These are phyloP conservation scores for Tuctoria greenei DNA, from an alignment of 176 grass and related monocot genomes.

Conservation along the genomic window DNA sequence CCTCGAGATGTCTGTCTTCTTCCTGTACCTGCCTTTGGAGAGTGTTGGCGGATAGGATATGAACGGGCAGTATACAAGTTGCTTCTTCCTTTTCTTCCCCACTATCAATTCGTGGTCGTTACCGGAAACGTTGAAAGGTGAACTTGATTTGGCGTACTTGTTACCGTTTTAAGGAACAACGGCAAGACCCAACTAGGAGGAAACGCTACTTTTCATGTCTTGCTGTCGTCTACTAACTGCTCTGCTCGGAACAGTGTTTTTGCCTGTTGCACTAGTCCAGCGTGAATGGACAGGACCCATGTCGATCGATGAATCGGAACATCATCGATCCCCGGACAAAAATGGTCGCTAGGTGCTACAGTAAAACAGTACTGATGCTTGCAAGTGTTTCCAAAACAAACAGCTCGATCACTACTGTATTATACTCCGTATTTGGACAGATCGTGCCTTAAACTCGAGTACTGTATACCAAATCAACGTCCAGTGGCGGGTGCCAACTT, in stretches of 20 bases:
- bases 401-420: too few species aligned
- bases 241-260: neutral
- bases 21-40: neutral
- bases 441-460: neutral
- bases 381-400: conserved; percentile 3
- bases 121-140: neutral
- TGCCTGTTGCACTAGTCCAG: neutral
- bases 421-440: neutral
- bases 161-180: neutral
- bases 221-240: neutral
- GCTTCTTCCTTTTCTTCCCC: neutral
- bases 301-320: neutral
- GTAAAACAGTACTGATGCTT: neutral
- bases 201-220: neutral
- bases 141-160: neutral
- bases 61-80: neutral
- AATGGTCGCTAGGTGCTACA: neutral
- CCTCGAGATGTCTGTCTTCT: neutral
- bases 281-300: neutral
- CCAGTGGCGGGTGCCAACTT: neutral
- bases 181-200: neutral
- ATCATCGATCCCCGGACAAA: neutral
- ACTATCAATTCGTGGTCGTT: neutral
- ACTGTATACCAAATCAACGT: neutral
- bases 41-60: neutral